These are phyloP conservation scores for Aspergillus chevalieri DNA, from an alignment of 2,329 filamentous ascomycete genomes.

Conservation along the genomic window DNA sequence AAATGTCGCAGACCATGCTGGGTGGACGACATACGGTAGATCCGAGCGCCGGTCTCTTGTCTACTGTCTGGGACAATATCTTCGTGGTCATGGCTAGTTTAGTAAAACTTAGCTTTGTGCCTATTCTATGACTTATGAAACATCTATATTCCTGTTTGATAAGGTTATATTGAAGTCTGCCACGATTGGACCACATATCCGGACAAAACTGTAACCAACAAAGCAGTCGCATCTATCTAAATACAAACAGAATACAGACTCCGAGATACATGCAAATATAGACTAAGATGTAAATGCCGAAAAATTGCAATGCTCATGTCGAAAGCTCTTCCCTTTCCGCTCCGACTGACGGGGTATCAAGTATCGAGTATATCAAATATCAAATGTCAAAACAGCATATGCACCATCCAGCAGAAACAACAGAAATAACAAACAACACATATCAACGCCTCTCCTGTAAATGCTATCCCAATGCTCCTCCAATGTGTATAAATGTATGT, in stretches of 20 bases:
- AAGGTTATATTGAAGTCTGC: neutral
- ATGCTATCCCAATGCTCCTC: neutral
- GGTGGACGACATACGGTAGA: neutral
- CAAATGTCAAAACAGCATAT: slow-evolving; percentile 1
- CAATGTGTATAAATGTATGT: neutral
- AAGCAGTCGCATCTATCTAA: neutral
- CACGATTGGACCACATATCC: neutral
- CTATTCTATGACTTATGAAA: too few relatives aligned
- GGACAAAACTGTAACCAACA: neutral
- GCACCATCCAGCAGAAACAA: slow-evolving; percentile 10
- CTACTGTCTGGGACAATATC: neutral
- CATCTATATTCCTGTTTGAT: neutral
- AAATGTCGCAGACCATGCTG: neutral
- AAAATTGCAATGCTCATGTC: slow-evolving; percentile 1
- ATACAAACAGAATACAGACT: neutral
- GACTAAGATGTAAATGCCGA: neutral
- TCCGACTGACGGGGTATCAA: slow-evolving; percentile 5
- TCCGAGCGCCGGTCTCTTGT: neutral
- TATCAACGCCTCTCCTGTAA: neutral
- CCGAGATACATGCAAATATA: neutral
- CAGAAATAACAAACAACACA: slow-evolving; percentile 2
- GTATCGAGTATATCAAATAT: slow-evolving; percentile 2
- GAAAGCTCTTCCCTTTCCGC: neutral
- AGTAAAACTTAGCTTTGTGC: neutral
- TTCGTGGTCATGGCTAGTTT: too few relatives aligned